phyloP scores from a whole-genome alignment of 177 flowering plant species.

The Vitis hybrid region DNA sequence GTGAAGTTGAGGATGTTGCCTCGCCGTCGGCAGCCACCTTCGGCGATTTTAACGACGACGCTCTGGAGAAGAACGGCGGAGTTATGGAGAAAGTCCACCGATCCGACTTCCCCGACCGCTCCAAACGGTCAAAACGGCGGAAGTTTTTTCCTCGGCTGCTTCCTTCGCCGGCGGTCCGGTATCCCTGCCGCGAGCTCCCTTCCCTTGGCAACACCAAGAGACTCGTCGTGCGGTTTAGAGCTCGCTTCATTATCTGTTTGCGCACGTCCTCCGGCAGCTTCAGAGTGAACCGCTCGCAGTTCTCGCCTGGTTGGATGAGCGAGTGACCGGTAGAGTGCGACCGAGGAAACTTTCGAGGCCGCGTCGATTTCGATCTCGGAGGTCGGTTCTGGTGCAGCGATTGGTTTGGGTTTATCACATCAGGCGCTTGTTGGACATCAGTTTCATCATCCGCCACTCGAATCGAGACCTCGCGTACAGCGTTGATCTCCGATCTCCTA shows the following conservation, averaged over 20 bases:
- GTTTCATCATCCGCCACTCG: background rate
- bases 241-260: constrained; percentile 43
- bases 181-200: constrained; percentile 31
- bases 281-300: constrained; percentile 69
- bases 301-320: constrained; percentile 60
- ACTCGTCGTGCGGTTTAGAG: constrained; percentile 45
- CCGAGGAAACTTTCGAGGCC: constrained; percentile 13
- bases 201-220: constrained; percentile 25
- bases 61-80: constrained; percentile 42
- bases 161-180: constrained; percentile 34
- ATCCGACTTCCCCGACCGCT: constrained; percentile 35
- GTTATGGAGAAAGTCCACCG: constrained; percentile 51
- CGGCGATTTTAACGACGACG: constrained; percentile 16
- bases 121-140: constrained; percentile 21
- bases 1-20: background rate
- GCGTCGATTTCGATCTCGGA: constrained; percentile 15
- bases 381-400: constrained; percentile 16
- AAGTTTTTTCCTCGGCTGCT: constrained; percentile 25
- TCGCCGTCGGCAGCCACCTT: constrained; percentile 21
- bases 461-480: constrained; percentile 1
- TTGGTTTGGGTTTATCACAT: background rate
- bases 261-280: constrained; percentile 62
- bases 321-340: constrained; percentile 92
- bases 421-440: background rate
- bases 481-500: background rate